These are phyloP conservation scores for Protomyces arabidopsidicola DNA, from an alignment of 1,139 yeast genomes.

Conservation along the genomic window DNA sequence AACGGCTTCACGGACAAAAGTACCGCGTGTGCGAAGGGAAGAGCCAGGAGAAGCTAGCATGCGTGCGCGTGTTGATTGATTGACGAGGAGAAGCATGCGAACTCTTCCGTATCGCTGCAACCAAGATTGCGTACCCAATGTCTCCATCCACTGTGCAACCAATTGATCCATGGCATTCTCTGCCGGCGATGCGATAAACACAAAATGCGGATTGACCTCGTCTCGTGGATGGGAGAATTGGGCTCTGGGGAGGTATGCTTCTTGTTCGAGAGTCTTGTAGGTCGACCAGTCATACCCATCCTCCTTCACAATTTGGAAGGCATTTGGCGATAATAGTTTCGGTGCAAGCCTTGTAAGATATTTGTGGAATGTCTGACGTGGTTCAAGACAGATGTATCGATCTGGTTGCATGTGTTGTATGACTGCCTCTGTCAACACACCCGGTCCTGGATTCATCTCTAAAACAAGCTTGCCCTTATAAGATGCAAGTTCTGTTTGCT, in stretches of 20 bases:
- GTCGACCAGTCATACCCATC: conserved; percentile 22
- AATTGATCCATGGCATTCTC: conserved; percentile 8
- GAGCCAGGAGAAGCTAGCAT: conserved; percentile 19
- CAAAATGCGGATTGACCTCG: conserved; percentile 9
- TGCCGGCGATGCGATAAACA: conserved; percentile 11
- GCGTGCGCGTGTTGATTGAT: conserved; percentile 8
- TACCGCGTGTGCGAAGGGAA: conserved; percentile 7
- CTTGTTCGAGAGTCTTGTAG: conserved; percentile 3
- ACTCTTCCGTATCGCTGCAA: conserved; percentile 17
- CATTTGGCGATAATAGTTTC: neutral
- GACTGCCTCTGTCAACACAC: conserved; percentile 8
- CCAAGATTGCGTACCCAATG: conserved; percentile 14
- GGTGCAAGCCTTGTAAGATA: neutral
- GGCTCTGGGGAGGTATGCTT: neutral
- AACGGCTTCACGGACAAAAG: conserved; percentile 19
- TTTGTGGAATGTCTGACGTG: neutral
- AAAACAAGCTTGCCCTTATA: conserved; percentile 2
- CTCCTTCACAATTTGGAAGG: neutral
- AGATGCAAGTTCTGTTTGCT: neutral
- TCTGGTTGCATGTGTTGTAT: conserved; percentile 5
- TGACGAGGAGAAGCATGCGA: conserved; percentile 14
- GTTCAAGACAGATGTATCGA: conserved; percentile 8
- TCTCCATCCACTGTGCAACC: conserved; percentile 19
- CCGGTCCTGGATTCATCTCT: conserved; percentile 25
- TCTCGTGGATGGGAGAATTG: conserved; percentile 5